Conservation (phyloP, 345 rosid genomes). For the Dovyalis caffra region DNA sequence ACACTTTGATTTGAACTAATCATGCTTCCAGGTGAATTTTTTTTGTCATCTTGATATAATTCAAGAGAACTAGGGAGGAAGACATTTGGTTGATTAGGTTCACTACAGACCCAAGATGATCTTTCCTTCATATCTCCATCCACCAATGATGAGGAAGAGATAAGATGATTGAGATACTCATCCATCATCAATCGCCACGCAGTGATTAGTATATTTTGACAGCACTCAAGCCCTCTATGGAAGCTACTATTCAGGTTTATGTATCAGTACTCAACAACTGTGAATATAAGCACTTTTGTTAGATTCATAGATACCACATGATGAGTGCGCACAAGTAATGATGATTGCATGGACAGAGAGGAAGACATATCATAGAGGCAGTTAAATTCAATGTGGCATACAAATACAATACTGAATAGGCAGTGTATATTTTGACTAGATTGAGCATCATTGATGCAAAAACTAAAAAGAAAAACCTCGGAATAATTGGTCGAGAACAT, state of each 20-base stretch:
- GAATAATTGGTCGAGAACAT: neutral
- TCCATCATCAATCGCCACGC: slow-evolving; percentile 29
- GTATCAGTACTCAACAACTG: neutral
- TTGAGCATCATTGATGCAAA: neutral
- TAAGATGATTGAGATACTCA: slow-evolving; percentile 33
- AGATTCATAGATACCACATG: neutral
- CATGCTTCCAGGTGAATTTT: slow-evolving; percentile 21
- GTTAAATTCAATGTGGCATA: neutral
- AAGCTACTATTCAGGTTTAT: neutral
- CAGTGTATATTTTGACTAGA: too few relatives aligned
- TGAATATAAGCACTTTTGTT: neutral
- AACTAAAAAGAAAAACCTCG: neutral
- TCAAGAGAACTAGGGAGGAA: slow-evolving; percentile 23
- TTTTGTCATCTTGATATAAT: slow-evolving; percentile 16
- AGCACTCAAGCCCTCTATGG: neutral
- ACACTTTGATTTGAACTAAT: slow-evolving; percentile 19
- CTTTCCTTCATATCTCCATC: slow-evolving; percentile 30
- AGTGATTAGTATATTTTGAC: neutral
- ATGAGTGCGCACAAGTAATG: neutral
- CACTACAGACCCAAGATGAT: slow-evolving; percentile 30
- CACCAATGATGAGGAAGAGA: slow-evolving; percentile 31
- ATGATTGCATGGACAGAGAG: neutral
- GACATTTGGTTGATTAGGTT: slow-evolving; percentile 21
- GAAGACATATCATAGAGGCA: neutral
- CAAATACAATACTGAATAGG: too few relatives aligned